Conservation (phyloP, 1,139 yeast species). For the Candida tunisiensis region DNA sequence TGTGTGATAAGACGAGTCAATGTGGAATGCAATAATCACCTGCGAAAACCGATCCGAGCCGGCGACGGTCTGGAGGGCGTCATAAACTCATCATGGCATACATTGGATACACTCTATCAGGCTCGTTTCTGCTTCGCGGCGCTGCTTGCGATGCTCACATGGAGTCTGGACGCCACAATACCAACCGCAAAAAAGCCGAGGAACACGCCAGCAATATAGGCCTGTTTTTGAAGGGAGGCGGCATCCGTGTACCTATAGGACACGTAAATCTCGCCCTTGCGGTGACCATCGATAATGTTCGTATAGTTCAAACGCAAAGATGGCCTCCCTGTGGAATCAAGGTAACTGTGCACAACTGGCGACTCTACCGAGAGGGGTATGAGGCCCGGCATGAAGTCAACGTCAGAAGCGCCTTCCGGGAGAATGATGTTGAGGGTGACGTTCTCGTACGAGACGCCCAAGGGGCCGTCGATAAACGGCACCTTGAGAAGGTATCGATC, state of each 20-base stretch:
- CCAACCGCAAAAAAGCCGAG: conserved; percentile 45
- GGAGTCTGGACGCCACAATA: conserved; percentile 30
- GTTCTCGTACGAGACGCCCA: conserved; percentile 38
- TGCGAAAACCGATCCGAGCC: too few species aligned
- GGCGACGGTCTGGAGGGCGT: too few species aligned
- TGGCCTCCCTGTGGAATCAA: conserved; percentile 75
- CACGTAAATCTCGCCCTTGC: conserved; percentile 38
- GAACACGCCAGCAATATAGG: conserved; percentile 46
- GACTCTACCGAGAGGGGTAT: conserved; percentile 14
- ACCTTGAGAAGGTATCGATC: conserved; percentile 46
- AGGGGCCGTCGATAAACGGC: conserved; percentile 61
- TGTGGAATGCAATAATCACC: too few species aligned
- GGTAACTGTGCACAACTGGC: conserved; percentile 33
- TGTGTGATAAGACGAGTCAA: conserved; percentile 15
- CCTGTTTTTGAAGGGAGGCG: conserved; percentile 46
- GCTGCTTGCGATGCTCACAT: conserved; percentile 14
- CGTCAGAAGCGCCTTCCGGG: conserved; percentile 73
- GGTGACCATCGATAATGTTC: conserved; percentile 58
- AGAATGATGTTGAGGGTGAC: conserved; percentile 49
- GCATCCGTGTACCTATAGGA: conserved; percentile 42
- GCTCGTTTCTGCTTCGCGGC: background rate
- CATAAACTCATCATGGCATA: background rate
- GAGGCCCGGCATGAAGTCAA: conserved; percentile 33
- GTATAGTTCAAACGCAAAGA: conserved; percentile 46
- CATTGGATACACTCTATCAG: background rate